phyloP scores from a whole-genome alignment of 441 rosid species.

The Adansonia rubrostipa region DNA sequence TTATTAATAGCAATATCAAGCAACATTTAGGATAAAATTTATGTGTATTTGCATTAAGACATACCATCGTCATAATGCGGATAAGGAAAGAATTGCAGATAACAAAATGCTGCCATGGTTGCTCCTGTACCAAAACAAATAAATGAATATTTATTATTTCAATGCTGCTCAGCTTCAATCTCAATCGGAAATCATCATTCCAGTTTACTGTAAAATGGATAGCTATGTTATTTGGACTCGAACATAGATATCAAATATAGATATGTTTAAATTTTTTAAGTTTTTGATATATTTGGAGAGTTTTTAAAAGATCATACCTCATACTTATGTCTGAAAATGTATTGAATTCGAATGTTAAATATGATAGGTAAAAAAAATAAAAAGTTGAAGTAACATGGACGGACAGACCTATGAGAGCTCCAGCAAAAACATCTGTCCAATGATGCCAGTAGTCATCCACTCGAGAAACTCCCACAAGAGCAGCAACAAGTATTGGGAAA shows the following conservation, averaged over 20 bases:
- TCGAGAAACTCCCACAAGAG: constrained; percentile 51
- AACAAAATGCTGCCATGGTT: constrained; percentile 49
- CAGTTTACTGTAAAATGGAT: neutral
- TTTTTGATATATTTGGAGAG: too few species aligned
- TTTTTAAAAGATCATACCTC: too few species aligned
- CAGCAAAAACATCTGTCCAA: constrained; percentile 59
- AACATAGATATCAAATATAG: too few species aligned
- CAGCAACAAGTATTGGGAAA: constrained; percentile 45
- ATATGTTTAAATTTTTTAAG: too few species aligned
- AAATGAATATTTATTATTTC: neutral
- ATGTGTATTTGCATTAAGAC: neutral
- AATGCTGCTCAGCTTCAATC: neutral
- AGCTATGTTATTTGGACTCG: too few species aligned
- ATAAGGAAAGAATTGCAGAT: constrained; percentile 60
- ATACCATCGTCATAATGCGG: constrained; percentile 52
- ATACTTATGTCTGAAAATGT: too few species aligned
- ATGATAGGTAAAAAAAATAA: too few species aligned
- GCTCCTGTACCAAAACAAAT: constrained; percentile 30
- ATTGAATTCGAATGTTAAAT: too few species aligned
- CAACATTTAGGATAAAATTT: neutral
- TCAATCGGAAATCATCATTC: neutral
- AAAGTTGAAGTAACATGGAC: neutral
- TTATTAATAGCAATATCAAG: neutral
- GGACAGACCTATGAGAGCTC: constrained; percentile 49
- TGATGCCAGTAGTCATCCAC: constrained; percentile 65